Conservation (phyloP, 768 basidiomycete species). For the Polyporus arcularius region DNA sequence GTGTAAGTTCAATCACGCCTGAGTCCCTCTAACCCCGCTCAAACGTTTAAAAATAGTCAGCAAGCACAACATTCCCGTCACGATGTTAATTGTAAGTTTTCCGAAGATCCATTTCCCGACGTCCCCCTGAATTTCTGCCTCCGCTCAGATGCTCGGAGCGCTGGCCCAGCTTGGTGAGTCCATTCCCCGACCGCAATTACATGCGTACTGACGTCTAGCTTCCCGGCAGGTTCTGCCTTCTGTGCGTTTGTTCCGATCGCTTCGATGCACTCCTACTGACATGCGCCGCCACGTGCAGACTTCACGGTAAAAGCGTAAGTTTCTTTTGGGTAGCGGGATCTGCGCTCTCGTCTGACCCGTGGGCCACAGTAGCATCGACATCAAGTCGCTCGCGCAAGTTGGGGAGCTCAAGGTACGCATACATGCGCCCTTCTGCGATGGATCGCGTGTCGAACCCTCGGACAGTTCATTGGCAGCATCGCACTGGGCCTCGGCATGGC, state of each 20-base stretch:
- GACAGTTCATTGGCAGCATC: slow-evolving; percentile 43
- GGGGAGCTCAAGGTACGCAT: slow-evolving; percentile 38
- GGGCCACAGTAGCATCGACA: slow-evolving; percentile 8
- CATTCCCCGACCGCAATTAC: neutral
- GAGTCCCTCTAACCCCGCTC: neutral
- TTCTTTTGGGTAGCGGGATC: neutral
- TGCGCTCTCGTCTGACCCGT: neutral
- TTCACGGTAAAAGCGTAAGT: slow-evolving; percentile 49
- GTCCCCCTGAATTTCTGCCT: neutral
- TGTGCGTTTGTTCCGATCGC: neutral
- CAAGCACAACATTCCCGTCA: slow-evolving; percentile 50
- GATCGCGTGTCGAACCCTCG: neutral
- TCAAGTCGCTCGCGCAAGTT: slow-evolving; percentile 43
- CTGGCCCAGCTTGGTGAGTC: slow-evolving; percentile 50
- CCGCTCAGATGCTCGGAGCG: slow-evolving; percentile 44
- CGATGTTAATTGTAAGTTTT: slow-evolving; percentile 45
- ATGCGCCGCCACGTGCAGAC: slow-evolving; percentile 22
- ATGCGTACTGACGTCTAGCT: neutral
- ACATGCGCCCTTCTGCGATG: neutral
- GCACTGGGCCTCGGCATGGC: slow-evolving; percentile 50
- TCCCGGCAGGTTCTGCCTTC: slow-evolving; percentile 8
- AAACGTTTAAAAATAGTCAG: slow-evolving; percentile 44
- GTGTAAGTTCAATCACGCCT: slow-evolving; percentile 37
- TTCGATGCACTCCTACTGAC: neutral
- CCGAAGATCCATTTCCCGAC: neutral